These are phyloP conservation scores for Phytophthora pini DNA, from an alignment of 352 stramenopile genomes.

Conservation along the genomic window DNA sequence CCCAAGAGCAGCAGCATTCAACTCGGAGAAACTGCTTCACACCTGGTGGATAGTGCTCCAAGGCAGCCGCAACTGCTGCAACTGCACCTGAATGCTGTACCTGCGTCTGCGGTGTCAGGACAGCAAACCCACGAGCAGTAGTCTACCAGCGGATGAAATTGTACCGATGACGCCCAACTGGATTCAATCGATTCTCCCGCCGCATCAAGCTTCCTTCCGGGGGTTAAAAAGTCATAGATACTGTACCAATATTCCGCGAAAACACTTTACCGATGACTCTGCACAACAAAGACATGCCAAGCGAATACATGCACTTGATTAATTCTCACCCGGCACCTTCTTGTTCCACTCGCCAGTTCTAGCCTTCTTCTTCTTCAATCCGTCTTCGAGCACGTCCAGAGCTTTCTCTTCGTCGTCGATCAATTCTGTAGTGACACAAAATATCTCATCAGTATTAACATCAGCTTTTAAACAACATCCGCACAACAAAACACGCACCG, in stretches of 20 bases:
- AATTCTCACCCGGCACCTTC: conserved; percentile 33
- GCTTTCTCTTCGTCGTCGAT: conserved; percentile 50
- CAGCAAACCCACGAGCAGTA: neutral
- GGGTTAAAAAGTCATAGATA: too few species aligned
- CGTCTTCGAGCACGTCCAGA: conserved; percentile 67
- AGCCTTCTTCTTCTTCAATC: conserved; percentile 87
- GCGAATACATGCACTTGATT: conserved; percentile 26
- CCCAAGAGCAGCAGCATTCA: neutral
- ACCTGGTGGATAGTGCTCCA: neutral
- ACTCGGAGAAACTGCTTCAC: conserved; percentile 1
- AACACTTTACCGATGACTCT: too few species aligned
- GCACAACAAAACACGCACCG: conserved; percentile 39
- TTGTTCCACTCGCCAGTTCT: conserved; percentile 57
- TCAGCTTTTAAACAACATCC: conserved; percentile 6
- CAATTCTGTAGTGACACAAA: conserved; percentile 44
- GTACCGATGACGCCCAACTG: too few species aligned
- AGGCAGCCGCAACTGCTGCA: neutral
- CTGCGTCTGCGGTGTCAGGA: neutral
- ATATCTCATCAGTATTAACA: conserved; percentile 7
- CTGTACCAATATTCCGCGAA: too few species aligned
- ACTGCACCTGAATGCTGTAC: neutral
- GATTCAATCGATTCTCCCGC: too few species aligned
- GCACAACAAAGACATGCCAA: conserved; percentile 5
- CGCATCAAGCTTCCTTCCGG: too few species aligned
- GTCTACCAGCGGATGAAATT: neutral